Percentiles rank a stretch among this genome's conserved stretches.
Evolutionary conservation across 768 basidiomycete species (phyloP).

Genomic region (Nidularia pulvinata): DNA sequence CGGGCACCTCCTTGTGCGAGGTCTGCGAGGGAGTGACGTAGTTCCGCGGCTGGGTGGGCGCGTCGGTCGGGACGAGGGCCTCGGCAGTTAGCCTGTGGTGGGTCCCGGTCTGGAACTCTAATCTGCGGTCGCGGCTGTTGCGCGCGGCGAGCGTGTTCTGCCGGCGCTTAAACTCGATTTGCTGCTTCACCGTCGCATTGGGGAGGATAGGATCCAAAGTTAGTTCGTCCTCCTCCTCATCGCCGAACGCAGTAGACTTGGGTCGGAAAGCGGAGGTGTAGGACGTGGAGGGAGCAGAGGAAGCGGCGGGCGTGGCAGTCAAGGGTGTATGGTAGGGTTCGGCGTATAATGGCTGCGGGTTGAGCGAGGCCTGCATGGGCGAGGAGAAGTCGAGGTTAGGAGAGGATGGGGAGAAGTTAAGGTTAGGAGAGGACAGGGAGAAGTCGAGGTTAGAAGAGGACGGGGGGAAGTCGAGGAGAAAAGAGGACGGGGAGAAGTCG

Average conservation of each 20-base stretch:
- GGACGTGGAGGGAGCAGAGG: conserved; percentile 9
- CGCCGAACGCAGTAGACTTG: conserved; percentile 40
- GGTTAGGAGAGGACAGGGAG: conserved; percentile 32
- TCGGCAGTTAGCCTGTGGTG: conserved; percentile 67
- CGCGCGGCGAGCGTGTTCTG: conserved; percentile 84
- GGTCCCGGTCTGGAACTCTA: conserved; percentile 74
- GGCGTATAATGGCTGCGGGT: not conserved
- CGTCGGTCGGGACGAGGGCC: conserved; percentile 65
- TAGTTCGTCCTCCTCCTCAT: conserved; percentile 51
- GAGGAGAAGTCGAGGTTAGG: conserved; percentile 1
- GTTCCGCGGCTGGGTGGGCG: conserved; percentile 72
- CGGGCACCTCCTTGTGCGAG: conserved; percentile 73
- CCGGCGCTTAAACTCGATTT: conserved; percentile 77
- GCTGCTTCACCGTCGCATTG: conserved; percentile 50
- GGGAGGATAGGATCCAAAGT: conserved; percentile 29
- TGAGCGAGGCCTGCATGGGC: not conserved
- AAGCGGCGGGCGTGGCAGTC: conserved; percentile 22
- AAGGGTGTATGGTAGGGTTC: not conserved
- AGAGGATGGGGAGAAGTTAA: conserved; percentile 39
- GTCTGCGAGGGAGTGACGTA: conserved; percentile 68
- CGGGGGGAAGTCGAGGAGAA: conserved; percentile 38
- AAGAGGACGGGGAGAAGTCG: not conserved
- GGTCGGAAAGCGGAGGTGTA: conserved; percentile 17
- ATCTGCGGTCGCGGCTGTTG: conserved; percentile 72
- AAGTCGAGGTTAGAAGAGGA: conserved; percentile 20